Conservation (phyloP, 306 rosid species). For the Abrus pulchellus region DNA sequence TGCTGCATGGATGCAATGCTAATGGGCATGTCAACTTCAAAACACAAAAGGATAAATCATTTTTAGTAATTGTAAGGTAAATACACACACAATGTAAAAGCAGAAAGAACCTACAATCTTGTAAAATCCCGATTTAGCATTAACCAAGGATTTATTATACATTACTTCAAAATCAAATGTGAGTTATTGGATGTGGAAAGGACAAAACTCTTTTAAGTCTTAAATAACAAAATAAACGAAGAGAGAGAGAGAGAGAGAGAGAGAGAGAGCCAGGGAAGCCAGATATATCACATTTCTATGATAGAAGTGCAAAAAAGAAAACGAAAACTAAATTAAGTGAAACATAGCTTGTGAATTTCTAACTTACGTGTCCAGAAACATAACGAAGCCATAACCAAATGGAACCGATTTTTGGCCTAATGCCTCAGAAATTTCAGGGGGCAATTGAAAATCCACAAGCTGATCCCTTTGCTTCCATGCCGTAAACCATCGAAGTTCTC, state of each 20-base stretch:
- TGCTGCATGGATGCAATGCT: background rate
- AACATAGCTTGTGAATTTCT: constrained; percentile 31
- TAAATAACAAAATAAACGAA: no score
- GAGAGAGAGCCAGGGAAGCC: background rate
- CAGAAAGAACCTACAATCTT: background rate
- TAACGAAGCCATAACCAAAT: constrained; percentile 90
- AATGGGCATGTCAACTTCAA: constrained; percentile 10
- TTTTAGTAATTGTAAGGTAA: background rate
- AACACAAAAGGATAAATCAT: background rate
- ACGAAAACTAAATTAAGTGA: background rate
- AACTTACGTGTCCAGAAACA: constrained; percentile 92
- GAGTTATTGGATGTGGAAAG: background rate
- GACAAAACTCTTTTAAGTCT: background rate
- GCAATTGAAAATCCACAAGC: constrained; percentile 83
- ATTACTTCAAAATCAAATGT: constrained; percentile 6
- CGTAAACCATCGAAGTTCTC: constrained; percentile 98
- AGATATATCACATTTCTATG: no score
- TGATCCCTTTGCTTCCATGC: constrained; percentile 86
- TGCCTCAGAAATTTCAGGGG: constrained; percentile 71
- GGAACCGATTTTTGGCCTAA: constrained; percentile 75
- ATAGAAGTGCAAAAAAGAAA: background rate
- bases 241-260: background rate
- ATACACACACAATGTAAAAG: background rate
- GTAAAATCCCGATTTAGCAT: background rate
- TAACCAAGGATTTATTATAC: constrained; percentile 21